A percentile compares a stretch with the other conserved stretches of the same genome.
Conservation (phyloP, 495 filamentous ascomycete genomes). For the Copromyces sp. region DNA sequence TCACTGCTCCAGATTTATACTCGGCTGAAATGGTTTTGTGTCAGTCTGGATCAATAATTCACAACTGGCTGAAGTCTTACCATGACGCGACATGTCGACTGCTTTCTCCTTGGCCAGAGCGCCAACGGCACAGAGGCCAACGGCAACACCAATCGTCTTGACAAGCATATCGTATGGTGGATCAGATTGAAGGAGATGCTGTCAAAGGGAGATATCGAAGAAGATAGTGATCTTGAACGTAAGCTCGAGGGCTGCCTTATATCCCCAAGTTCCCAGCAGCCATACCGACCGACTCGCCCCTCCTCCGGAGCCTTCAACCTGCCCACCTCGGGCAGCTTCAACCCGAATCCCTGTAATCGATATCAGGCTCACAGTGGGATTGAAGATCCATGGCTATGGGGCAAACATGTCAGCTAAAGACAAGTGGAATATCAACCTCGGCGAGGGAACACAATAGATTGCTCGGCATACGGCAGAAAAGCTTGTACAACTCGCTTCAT, state of each 20-base stretch:
- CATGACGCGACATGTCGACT: background rate
- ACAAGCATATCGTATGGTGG: background rate
- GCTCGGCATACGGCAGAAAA: background rate
- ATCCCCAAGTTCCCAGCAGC: background rate
- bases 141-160: background rate
- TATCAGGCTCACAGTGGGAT: background rate
- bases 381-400: background rate
- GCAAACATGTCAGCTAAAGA: background rate
- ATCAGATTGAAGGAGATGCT: background rate
- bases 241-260: background rate
- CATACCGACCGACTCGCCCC: background rate
- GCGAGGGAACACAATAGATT: background rate
- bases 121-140: background rate
- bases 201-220: background rate
- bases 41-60: background rate
- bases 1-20: background rate
- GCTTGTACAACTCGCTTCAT: background rate
- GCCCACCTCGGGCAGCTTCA: background rate
- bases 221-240: background rate
- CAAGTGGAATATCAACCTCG: background rate
- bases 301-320: background rate
- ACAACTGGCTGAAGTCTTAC: background rate
- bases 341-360: background rate
- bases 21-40: background rate
- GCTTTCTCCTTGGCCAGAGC: background rate